Base-by-base conservation (phyloP, 2,329 filamentous ascomycete genomes). In the Stromatinia cepivora region DNA sequence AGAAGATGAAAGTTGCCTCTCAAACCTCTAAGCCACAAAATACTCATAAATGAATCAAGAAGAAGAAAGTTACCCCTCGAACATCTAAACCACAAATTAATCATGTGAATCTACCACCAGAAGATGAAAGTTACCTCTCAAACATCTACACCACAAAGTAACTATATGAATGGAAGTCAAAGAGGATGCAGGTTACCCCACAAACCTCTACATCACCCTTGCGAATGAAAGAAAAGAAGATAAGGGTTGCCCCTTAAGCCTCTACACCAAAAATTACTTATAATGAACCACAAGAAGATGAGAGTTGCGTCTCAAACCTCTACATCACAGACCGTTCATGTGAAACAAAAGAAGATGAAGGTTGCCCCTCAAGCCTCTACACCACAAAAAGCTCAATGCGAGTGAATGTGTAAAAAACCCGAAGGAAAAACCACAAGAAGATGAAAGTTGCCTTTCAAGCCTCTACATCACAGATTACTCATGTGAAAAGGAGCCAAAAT, bases 101-200 rank as follows among this genome's bases (percentile, higher is more conserved):
- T 39, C 15, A 31, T 28, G 25, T 13, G 1, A 59, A 22, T n/a
- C n/a, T n/a, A n/a, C n/a, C n/a, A n/a, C n/a, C n/a, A 25, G 34
- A 58, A 36, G 54, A 58, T 58, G 34, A 42, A 36, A n/a, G 22
- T 58, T 58, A 8, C 54, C 10, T n/a, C 54, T 58, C 54, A 58
- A 58, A n/a, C 22, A n/a, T 42, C 54, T n/a, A 31, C 8, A 28
- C n/a, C n/a, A 25, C 50, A 28, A 13, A 53, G 28, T 8, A n/a
- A 53, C n/a, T 53, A 13, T 53, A n/a, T 17, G 50, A 1, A 13
- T 25, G 2, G 13, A 53, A 8, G 0, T 9, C 9, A 39, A 39
- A 45, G 39, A 59, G 45, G 39, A 39, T 45, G 39, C 6, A 28
- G 28, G 15, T 31, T 20, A 9, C 57, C n/a, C 20, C 36, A 17